Conservation (phyloP, 2,329 filamentous ascomycete genomes). For the Neonectria hederae region DNA sequence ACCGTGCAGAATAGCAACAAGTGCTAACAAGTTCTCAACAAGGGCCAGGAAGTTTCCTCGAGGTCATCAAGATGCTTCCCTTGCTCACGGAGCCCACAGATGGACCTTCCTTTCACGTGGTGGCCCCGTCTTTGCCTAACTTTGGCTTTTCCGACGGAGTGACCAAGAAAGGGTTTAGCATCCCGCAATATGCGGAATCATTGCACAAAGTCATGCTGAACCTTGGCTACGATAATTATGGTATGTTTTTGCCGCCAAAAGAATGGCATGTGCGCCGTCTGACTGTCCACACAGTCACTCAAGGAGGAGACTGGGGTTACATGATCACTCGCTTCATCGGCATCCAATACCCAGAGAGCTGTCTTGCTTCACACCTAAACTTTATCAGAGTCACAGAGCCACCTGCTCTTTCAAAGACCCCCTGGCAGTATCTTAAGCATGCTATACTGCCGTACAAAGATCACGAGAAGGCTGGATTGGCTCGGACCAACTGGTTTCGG, state of each 20-base stretch:
- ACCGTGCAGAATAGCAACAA: no score
- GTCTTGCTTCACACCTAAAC: constrained; percentile 56
- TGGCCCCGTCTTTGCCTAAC: constrained; percentile 67
- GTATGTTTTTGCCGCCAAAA: no score
- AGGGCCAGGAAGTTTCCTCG: constrained; percentile 75
- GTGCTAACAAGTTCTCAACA: constrained; percentile 50
- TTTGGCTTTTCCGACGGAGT: constrained; percentile 52
- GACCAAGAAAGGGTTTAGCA: constrained; percentile 44
- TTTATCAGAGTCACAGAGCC: constrained; percentile 63
- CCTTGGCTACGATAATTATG: constrained; percentile 63
- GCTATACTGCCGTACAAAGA: constrained; percentile 62
- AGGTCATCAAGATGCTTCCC: constrained; percentile 70
- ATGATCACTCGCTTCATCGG: constrained; percentile 71
- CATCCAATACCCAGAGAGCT: constrained; percentile 66
- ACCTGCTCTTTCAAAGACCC: constrained; percentile 61
- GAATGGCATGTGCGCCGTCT: not conserved
- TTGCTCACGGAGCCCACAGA: constrained; percentile 49
- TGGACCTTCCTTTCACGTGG: constrained; percentile 61
- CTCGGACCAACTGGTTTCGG: constrained; percentile 65
- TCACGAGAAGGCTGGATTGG: constrained; percentile 52
- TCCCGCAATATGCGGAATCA: constrained; percentile 58
- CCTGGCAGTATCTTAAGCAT: constrained; percentile 63
- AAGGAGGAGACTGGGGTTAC: constrained; percentile 78
- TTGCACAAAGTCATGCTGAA: constrained; percentile 74
- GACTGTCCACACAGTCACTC: constrained; percentile 48